phyloP scores from a whole-genome alignment of 1,284 basidiomycete genomes.

The Bondarzewia mesenterica region DNA sequence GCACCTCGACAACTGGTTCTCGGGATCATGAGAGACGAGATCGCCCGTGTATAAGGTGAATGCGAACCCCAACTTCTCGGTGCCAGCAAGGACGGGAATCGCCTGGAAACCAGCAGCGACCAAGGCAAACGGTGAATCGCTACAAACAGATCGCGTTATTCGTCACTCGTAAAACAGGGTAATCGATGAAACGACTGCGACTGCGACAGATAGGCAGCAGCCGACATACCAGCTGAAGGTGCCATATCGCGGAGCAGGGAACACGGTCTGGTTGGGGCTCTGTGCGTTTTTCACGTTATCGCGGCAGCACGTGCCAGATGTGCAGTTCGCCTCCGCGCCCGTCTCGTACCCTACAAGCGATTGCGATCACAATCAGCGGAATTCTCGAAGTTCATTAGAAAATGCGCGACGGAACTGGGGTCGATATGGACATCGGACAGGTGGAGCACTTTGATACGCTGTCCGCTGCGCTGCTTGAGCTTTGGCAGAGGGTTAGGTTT shows the following conservation, averaged over 20 bases:
- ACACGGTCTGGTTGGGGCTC: slow-evolving; percentile 41
- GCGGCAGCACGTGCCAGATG: slow-evolving; percentile 67
- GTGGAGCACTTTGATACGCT: slow-evolving; percentile 68
- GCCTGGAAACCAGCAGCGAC: slow-evolving; percentile 55
- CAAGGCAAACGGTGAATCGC: slow-evolving; percentile 66
- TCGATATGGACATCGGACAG: slow-evolving; percentile 77
- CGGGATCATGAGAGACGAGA: slow-evolving; percentile 63
- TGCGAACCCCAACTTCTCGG: slow-evolving; percentile 50
- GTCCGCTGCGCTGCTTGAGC: slow-evolving; percentile 48
- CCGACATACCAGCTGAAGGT: slow-evolving; percentile 45
- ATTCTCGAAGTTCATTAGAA: neutral
- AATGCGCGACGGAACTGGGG: slow-evolving; percentile 33
- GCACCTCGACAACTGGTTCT: slow-evolving; percentile 55
- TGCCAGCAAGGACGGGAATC: slow-evolving; percentile 62
- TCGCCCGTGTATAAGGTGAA: slow-evolving; percentile 74
- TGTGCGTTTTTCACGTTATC: slow-evolving; percentile 41
- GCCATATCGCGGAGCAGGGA: slow-evolving; percentile 63
- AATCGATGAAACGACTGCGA: no score
- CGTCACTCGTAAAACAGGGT: no score
- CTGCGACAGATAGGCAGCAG: neutral
- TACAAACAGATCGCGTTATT: slow-evolving; percentile 18
- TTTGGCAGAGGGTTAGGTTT: slow-evolving; percentile 59
- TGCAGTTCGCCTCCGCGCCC: slow-evolving; percentile 70
- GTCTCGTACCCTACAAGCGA: slow-evolving; percentile 64
- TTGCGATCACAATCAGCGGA: no score